Base-by-base conservation (phyloP, 305 asterid species). In the Plantago lanceolata region DNA sequence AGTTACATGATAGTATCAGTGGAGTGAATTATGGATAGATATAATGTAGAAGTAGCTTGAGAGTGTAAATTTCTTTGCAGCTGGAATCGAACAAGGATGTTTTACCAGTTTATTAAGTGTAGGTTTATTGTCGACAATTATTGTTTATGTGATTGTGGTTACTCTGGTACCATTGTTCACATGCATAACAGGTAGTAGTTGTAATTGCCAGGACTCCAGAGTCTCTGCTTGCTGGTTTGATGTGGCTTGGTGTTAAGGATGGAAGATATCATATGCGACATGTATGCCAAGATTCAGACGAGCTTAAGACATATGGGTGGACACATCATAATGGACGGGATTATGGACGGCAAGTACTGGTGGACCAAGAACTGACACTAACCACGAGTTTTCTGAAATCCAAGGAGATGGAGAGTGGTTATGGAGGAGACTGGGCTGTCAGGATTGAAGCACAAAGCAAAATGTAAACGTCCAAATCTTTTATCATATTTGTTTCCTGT, bases 361-460 rank as follows among this genome's bases (percentile, higher is more conserved):
- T 72, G 48, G 99, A 93, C 71, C 95, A 85, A 55, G 81, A 76
- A 53, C 71, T 93, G 82, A 75, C 77, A 57, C 71, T 89, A 79
- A 89, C 81, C 5, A 89, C 99, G 26, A 83, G 85, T 71, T 93
- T 93, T 81, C 76, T 93, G 72, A 93, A 93, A 73, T 82, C 85
- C 15, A 85, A 73, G 82, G 96, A 74, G 66, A 68, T 69, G 61
- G 94, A 77, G 51, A 87, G 99, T 72, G 95, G 97, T 62, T 93
- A 87, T 73, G 99, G 99, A 68, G 97, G 99, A 71, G 96, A 93
- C 77, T 93, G 99, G 99, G 90, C 90, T 31, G 81, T 81, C 75
- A 86, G 92, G 60, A 73, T 93, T 52, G 92, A 80, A 74, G 95
- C 81, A 54, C 84, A 83, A 57, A 73, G 78, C 45, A 80, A 93